Evolutionary conservation across 345 rosid species (phyloP).

Genomic region (Gossypium turneri): DNA sequence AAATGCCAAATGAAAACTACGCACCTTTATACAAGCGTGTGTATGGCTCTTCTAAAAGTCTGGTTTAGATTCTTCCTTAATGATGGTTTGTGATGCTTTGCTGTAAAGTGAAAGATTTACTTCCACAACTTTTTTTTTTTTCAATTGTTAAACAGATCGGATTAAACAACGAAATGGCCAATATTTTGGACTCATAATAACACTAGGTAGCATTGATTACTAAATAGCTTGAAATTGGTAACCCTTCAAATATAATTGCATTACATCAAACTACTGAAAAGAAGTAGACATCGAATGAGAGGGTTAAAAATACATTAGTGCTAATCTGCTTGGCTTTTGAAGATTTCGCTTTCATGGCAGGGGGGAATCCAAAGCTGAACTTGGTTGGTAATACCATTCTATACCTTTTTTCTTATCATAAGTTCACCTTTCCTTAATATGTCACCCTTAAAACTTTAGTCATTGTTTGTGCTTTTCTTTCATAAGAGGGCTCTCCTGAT

Average conservation of each 20-base stretch:
- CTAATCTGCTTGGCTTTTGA: no score
- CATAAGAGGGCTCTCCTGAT: background rate
- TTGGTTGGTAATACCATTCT: background rate
- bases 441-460: slow-evolving; percentile 11
- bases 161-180: background rate
- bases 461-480: slow-evolving; percentile 16
- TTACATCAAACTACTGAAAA: no score
- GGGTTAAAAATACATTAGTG: no score
- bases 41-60: slow-evolving; percentile 28
- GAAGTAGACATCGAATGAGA: no score
- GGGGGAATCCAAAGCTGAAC: no score
- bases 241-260: background rate
- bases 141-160: background rate
- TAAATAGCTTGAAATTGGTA: no score
- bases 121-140: background rate
- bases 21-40: slow-evolving; percentile 18
- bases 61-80: slow-evolving; percentile 26
- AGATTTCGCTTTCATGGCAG: no score
- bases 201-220: no score
- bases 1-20: background rate
- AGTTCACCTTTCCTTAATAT: background rate
- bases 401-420: background rate
- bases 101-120: slow-evolving; percentile 15
- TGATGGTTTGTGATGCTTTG: slow-evolving; percentile 10
- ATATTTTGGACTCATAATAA: background rate